Base-by-base conservation (phyloP, 257 asterid genomes). In the Ocimum tenuiflorum region DNA sequence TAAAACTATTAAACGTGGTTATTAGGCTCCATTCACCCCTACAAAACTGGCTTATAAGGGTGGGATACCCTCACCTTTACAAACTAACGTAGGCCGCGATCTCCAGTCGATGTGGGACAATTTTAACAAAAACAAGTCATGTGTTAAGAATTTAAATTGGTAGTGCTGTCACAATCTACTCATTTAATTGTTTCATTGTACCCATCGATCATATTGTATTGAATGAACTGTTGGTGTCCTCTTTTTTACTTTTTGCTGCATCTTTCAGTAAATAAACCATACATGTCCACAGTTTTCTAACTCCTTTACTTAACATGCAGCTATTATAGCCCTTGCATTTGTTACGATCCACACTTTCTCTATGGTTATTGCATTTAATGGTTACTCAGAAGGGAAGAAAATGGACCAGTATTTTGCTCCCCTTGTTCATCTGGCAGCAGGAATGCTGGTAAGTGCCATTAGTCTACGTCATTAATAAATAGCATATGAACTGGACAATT, bases 311-410 rank as follows among this genome's bases (percentile, higher is more conserved):
- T 61, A 13, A 50, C 46, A 51, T 86, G 88, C 95, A 91, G 99
- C 99, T 55, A 80, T 80, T 15, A 82, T 89, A 72, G 91, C 99
- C 29, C 95, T 92, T 57, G 99, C 96, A 47, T 89, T 92, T 78
- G 96, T 78, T 43, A 92, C 95, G 29, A 84, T 92, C 78, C 99
- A 92, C 75, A 92, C 97, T 39, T 89, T 89, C 80, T 92, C 94
- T 24, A 89, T 92, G 99, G 96, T 92, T 63, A 88, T 92, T 73
- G 99, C 96, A 7, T 89, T 92, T 80, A 82, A 74, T 68, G 97
- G 96, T 47, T 88, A 88, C 71, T 75, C 88, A 3, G 97, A 88
- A 74, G 95, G 87, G 60, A 84, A 79, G 72, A 87, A 24, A 78
- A 59, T 53, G 36, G 94, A 88, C 77, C 91, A 86, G 76, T 82